Percentiles rank a stretch among this genome's conserved stretches.
These are phyloP conservation scores for Ophiostoma sp. DNA, from an alignment of 2,329 filamentous ascomycete species.

Conservation along the genomic window DNA sequence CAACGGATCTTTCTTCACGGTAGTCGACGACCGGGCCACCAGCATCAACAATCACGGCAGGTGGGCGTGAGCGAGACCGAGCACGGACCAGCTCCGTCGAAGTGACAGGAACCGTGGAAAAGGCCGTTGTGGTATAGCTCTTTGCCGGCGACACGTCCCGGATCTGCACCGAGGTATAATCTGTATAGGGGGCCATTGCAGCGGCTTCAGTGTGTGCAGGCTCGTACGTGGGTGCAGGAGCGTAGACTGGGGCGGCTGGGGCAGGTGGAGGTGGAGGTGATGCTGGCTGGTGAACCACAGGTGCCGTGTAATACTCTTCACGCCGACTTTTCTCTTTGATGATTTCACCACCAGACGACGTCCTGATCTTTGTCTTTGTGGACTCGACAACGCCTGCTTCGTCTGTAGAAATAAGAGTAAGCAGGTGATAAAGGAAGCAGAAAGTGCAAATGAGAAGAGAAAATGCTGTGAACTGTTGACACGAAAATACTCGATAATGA, in stretches of 20 bases:
- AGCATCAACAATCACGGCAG: constrained; percentile 42
- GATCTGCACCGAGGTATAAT: constrained; percentile 40
- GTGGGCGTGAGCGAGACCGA: constrained; percentile 31
- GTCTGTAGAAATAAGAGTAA: not conserved
- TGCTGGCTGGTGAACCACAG: constrained; percentile 28
- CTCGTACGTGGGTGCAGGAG: not conserved
- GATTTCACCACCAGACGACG: constrained; percentile 35
- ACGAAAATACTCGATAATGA: not conserved
- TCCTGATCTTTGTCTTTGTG: constrained; percentile 21
- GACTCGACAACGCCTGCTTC: constrained; percentile 22
- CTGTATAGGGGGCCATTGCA: not conserved
- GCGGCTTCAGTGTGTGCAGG: not conserved
- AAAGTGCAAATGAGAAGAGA: constrained; percentile 11
- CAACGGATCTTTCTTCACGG: constrained; percentile 35
- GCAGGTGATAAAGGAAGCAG: not conserved
- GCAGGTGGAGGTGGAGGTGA: not conserved
- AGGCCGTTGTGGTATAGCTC: constrained; percentile 31
- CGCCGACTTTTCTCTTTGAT: constrained; percentile 44
- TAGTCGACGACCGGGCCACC: constrained; percentile 30
- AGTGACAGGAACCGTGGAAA: constrained; percentile 25
- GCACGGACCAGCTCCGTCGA: constrained; percentile 13
- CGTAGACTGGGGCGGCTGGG: constrained; percentile 13
- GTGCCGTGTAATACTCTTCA: constrained; percentile 39
- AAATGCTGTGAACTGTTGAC: not conserved
- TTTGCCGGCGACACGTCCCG: constrained; percentile 46